phyloP scores from a whole-genome alignment of 768 basidiomycete genomes.

The Chalciporus sphaerocephalus region DNA sequence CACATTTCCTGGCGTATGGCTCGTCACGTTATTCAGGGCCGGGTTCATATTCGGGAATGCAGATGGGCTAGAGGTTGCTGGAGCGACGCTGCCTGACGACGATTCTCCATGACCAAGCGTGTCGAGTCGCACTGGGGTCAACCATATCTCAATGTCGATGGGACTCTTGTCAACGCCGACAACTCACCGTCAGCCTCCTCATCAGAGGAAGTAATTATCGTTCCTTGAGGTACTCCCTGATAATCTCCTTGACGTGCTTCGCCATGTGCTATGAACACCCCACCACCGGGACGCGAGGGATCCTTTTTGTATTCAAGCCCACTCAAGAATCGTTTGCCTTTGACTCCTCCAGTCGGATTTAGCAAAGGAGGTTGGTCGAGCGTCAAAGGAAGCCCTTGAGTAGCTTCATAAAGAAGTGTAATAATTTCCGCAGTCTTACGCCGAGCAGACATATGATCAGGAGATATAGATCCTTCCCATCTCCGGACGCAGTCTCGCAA shows the following conservation, averaged over 20 bases:
- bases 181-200: constrained; percentile 50
- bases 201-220: constrained; percentile 48
- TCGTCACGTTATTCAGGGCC: constrained; percentile 52
- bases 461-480: constrained; percentile 84
- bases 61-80: constrained; percentile 31
- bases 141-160: constrained; percentile 2
- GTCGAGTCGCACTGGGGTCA: constrained; percentile 14
- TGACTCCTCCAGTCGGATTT: constrained; percentile 77
- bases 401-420: constrained; percentile 85
- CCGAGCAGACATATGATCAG: constrained; percentile 92
- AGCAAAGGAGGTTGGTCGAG: constrained; percentile 57
- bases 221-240: constrained; percentile 52
- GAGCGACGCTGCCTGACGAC: constrained; percentile 56
- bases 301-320: constrained; percentile 75
- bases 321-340: constrained; percentile 46
- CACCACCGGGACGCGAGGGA: constrained; percentile 76
- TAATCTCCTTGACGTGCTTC: constrained; percentile 44
- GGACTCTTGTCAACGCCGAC: constrained; percentile 14
- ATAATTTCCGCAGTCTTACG: constrained; percentile 96
- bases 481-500: constrained; percentile 79
- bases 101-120: constrained; percentile 21
- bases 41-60: constrained; percentile 65
- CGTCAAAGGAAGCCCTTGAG: constrained; percentile 63
- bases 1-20: constrained; percentile 45
- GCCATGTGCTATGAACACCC: constrained; percentile 69